Base-by-base conservation (phyloP, 2,329 filamentous ascomycete species). In the Dothistroma pini region DNA sequence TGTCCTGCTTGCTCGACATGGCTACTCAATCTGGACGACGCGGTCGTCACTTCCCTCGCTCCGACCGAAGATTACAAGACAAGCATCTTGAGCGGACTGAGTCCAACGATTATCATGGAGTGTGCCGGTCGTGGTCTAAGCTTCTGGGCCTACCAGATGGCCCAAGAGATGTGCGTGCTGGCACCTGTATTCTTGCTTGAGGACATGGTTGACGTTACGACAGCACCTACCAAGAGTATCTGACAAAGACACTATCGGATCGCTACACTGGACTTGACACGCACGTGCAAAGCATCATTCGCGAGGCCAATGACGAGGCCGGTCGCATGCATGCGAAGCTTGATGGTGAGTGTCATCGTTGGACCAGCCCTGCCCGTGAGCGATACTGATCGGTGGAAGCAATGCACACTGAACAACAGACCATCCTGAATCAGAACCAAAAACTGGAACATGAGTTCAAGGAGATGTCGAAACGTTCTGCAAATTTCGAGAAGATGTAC, bases 31-130 rank as follows among this genome's bases (percentile, higher is more conserved):
- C 86, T 86, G 0, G 89, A 96, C 68, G 91, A 96, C 77, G 89
- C 87, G 4, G 85, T 89, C 10, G 80, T 88, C 21, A 84, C 88
- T 0, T 83, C 86, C 32, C 80, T 97, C 47, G 89, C 88, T 62
- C 91, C 91, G 0, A 87, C 86, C 0, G 93, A 97, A 70, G 91
- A 96, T 66, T 96, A 95, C 80, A 96, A 96, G 75, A 91, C 90
- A 0, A 93, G 88, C 62, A 84, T 96, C 0, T 80, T 97, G 11
- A 91, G 90, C 70, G 93, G 93, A 0, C 78, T 97, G 0, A 90
- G 86, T 62, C 93, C 93, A 0, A 87, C 83, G 35, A 81, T 88
- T 32, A 89, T 97, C 65, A 91, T 96, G 83, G 93, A 96, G 69
- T 96, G 91, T 75, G 89, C 91, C 22, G 86, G 88, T 5, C 83